Evolutionary conservation across 192 early-diverging fungal genomes (phyloP).

Genomic region (Coemansia sp.): DNA sequence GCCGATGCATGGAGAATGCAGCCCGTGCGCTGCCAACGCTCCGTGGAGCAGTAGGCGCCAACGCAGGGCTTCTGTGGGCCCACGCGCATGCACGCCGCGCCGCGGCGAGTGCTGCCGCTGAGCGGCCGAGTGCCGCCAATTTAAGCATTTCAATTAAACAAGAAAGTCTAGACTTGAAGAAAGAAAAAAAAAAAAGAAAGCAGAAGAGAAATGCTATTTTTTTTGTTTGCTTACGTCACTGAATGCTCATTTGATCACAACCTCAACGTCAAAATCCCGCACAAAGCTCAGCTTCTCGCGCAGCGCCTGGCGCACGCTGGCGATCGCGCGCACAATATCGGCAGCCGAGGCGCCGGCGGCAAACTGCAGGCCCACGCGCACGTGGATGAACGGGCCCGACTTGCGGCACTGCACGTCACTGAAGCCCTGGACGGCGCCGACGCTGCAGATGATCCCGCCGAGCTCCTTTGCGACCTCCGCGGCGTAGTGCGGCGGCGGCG

Average conservation of each 20-base stretch:
- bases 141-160: background rate
- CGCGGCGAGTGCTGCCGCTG: background rate
- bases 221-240: background rate
- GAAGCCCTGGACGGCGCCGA: constrained; percentile 10
- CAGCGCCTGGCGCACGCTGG: constrained; percentile 14
- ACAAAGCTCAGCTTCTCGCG: constrained; percentile 22
- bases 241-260: no score
- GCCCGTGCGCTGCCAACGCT: no score
- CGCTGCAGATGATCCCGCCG: background rate
- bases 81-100: background rate
- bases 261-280: constrained; percentile 34
- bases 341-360: constrained; percentile 16
- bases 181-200: background rate
- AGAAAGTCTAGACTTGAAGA: background rate
- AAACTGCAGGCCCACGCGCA: constrained; percentile 21
- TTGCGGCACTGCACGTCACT: constrained; percentile 37
- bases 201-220: background rate
- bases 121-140: no score
- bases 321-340: constrained; percentile 9
- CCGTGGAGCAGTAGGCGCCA: background rate
- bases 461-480: constrained; percentile 26
- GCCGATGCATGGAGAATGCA: no score
- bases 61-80: background rate
- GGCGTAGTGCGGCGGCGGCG: constrained; percentile 27
- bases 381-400: constrained; percentile 44